Percentiles rank a stretch among this genome's conserved stretches.
phyloP scores from a whole-genome alignment of 345 rosid species.

The Gossypium australe region DNA sequence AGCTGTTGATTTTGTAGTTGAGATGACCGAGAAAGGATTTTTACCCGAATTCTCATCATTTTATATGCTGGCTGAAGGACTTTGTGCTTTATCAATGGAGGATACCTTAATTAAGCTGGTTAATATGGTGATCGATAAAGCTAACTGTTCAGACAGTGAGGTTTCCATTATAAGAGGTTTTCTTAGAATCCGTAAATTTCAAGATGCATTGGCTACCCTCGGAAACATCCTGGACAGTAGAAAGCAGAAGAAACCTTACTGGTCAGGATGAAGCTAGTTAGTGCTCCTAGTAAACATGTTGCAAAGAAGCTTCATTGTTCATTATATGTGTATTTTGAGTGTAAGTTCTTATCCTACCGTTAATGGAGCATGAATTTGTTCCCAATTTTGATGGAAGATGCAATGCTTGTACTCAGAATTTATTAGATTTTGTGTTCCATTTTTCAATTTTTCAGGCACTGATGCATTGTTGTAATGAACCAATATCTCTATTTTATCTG shows the following conservation, averaged over 20 bases:
- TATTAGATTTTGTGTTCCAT: background rate
- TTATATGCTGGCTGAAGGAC: constrained; percentile 85
- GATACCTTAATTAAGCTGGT: constrained; percentile 57
- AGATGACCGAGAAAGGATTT: constrained; percentile 66
- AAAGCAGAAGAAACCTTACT: constrained; percentile 33
- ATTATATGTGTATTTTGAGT: background rate
- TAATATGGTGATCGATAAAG: constrained; percentile 62
- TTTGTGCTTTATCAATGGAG: constrained; percentile 59
- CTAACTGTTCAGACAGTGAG: constrained; percentile 49
- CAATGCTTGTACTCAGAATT: background rate
- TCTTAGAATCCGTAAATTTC: constrained; percentile 59
- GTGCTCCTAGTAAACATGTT: background rate
- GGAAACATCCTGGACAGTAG: constrained; percentile 38
- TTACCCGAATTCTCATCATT: constrained; percentile 70
- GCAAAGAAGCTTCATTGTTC: background rate
- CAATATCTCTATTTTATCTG: background rate
- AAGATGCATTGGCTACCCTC: constrained; percentile 4
- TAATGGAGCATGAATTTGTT: background rate
- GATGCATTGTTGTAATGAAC: background rate
- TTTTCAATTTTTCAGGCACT: background rate
- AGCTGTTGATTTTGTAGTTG: constrained; percentile 72
- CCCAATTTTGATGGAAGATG: background rate
- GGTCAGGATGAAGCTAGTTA: constrained; percentile 26
- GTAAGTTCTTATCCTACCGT: background rate
- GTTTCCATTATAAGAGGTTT: constrained; percentile 64